Evolutionary conservation across 257 asterid species (phyloP).

Genomic region (Ligustrum vulgare): DNA sequence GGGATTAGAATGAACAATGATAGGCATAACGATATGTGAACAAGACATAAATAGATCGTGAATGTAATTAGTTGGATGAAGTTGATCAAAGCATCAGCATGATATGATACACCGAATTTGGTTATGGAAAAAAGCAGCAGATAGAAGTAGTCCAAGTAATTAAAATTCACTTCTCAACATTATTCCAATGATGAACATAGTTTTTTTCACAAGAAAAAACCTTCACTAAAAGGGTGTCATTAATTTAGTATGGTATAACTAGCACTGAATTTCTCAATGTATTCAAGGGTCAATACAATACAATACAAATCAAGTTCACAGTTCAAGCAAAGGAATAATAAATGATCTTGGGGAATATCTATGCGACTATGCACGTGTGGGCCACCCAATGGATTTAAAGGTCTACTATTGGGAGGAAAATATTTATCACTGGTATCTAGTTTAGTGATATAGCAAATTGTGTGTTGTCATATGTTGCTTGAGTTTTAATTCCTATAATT

Average conservation of each 20-base stretch:
- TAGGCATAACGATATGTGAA: neutral
- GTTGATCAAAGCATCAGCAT: neutral
- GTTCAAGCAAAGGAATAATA: neutral
- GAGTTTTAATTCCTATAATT: neutral
- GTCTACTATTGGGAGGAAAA: neutral
- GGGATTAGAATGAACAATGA: neutral
- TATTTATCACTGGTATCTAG: no score
- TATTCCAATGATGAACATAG: neutral
- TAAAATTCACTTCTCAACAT: neutral
- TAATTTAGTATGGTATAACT: neutral
- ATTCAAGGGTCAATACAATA: neutral
- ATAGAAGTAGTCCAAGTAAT: neutral
- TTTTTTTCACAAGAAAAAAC: neutral
- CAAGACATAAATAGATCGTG: neutral
- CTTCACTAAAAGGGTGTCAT: neutral
- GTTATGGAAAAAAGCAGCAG: neutral
- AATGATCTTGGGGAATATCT: neutral
- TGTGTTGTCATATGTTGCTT: neutral
- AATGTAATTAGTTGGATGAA: neutral
- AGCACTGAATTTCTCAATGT: neutral
- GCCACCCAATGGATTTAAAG: neutral
- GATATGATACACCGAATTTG: neutral
- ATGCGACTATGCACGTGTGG: neutral
- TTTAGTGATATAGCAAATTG: neutral
- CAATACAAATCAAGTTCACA: neutral